Percentiles rank a stretch among this genome's conserved stretches.
phyloP scores from a whole-genome alignment of 768 basidiomycete species.

The Tulasnella sp. region DNA sequence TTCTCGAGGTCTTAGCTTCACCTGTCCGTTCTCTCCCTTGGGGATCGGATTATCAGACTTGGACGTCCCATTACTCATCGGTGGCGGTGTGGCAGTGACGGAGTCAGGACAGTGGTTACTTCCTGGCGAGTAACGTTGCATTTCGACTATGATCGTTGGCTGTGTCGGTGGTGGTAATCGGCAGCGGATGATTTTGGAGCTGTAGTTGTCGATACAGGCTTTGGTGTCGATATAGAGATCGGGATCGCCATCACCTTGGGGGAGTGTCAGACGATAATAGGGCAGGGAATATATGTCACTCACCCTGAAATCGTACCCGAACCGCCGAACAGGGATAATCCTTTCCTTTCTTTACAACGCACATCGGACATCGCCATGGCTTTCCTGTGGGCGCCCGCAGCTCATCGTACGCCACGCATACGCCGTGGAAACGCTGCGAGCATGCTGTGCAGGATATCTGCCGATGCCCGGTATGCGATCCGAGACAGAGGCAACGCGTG shows the following conservation, averaged over 20 bases:
- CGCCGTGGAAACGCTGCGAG: slow-evolving; percentile 54
- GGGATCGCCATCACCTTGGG: slow-evolving; percentile 36
- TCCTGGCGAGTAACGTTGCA: background rate
- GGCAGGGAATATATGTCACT: slow-evolving; percentile 23
- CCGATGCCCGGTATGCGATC: slow-evolving; percentile 33
- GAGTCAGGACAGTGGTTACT: background rate
- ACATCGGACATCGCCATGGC: slow-evolving; percentile 48
- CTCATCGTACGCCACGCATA: slow-evolving; percentile 40
- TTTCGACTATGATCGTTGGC: slow-evolving; percentile 4
- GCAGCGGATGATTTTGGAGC: slow-evolving; percentile 60
- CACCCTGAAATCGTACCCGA: slow-evolving; percentile 55
- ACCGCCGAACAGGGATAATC: slow-evolving; percentile 66
- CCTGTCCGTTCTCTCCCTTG: no score
- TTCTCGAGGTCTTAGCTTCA: no score
- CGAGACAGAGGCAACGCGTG: slow-evolving; percentile 13
- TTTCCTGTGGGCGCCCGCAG: background rate
- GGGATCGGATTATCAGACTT: no score
- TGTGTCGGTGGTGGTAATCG: slow-evolving; percentile 48
- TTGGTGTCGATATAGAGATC: slow-evolving; percentile 62
- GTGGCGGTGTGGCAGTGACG: no score
- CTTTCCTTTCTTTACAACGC: slow-evolving; percentile 63
- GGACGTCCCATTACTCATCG: no score
- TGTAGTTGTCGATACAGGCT: slow-evolving; percentile 64
- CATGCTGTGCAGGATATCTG: slow-evolving; percentile 59
- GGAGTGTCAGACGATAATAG: slow-evolving; percentile 14